These are phyloP conservation scores for Adansonia rubrostipa DNA, from an alignment of 441 rosid genomes.

Conservation along the genomic window DNA sequence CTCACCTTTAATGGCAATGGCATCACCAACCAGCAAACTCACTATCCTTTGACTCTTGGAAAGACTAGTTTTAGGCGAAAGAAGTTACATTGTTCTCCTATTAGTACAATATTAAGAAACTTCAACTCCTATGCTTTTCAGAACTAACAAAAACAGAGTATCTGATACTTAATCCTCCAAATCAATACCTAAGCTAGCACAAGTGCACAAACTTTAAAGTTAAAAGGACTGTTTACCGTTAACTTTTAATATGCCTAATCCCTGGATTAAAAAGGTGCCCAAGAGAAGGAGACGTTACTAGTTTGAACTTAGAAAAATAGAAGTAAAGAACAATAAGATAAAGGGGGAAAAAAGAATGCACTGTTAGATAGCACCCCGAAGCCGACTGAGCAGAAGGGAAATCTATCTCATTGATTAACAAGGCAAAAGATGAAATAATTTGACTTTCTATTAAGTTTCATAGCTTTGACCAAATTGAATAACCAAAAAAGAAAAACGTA, in stretches of 20 bases:
- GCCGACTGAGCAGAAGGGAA: background rate
- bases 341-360: background rate
- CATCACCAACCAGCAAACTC: background rate
- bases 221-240: background rate
- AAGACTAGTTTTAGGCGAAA: too few relatives aligned
- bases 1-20: background rate
- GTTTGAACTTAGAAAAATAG: slow-evolving; percentile 1
- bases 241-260: background rate
- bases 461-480: slow-evolving; percentile 23
- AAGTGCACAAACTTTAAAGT: background rate
- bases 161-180: background rate
- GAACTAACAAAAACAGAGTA: background rate
- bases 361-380: background rate
- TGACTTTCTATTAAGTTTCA: slow-evolving; percentile 26
- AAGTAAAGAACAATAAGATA: background rate
- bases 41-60: background rate
- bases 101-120: background rate
- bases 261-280: background rate
- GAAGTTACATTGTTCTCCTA: too few relatives aligned
- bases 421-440: background rate
- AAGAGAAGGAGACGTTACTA: background rate
- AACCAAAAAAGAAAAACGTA: slow-evolving; percentile 1
- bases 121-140: background rate
- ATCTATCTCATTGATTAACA: background rate
- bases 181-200: background rate